Evolutionary conservation across 2,329 filamentous ascomycete genomes (phyloP).

Genomic region (Hypoxylon sp.): DNA sequence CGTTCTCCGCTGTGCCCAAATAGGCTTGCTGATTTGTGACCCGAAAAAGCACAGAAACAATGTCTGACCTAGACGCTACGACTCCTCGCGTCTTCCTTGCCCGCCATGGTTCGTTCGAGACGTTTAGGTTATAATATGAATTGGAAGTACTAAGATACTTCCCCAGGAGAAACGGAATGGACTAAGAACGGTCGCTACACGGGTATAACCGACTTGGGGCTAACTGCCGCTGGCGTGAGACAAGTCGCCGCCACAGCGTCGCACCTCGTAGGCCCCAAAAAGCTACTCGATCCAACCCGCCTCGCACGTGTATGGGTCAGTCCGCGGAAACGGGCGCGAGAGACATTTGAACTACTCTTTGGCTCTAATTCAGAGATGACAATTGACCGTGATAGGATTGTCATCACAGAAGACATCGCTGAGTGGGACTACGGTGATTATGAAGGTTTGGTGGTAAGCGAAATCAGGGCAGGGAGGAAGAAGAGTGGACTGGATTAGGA

Average conservation of each 20-base stretch:
- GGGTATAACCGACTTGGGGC: neutral
- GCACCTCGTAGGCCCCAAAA: neutral
- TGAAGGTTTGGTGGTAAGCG: neutral
- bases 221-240: neutral
- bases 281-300: neutral
- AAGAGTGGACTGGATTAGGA: neutral
- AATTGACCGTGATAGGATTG: neutral
- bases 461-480: neutral
- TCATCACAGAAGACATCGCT: neutral
- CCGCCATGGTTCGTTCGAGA: neutral
- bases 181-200: slow-evolving; percentile 1
- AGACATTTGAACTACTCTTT: neutral
- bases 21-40: too few species aligned
- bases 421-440: neutral
- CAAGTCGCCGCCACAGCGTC: neutral
- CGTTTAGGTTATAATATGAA: neutral
- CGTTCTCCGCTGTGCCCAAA: neutral
- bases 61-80: neutral
- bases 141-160: neutral
- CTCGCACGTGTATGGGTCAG: neutral
- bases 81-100: slow-evolving; percentile 4
- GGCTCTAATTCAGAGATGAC: neutral
- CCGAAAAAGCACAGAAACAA: neutral
- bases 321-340: neutral
- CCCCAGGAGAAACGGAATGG: neutral